These are phyloP conservation scores for Paracoccidioides lutzii DNA, from an alignment of 2,329 filamentous ascomycete species.

Conservation along the genomic window DNA sequence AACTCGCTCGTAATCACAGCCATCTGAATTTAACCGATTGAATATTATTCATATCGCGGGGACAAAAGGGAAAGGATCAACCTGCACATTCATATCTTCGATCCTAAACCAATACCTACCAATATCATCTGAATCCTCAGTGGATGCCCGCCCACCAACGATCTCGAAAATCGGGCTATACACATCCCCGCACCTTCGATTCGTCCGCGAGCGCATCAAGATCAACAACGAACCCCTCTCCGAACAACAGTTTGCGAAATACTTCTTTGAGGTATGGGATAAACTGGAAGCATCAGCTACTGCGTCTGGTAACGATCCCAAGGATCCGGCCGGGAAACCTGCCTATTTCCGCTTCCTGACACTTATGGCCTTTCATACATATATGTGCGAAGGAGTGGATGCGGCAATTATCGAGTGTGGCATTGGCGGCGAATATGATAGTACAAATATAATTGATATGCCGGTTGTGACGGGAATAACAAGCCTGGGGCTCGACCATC, in stretches of 20 bases:
- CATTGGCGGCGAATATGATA: slow-evolving; percentile 86
- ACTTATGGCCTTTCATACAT: slow-evolving; percentile 74
- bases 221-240: slow-evolving; percentile 61
- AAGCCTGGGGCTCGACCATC: slow-evolving; percentile 75
- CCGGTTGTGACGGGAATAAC: slow-evolving; percentile 63
- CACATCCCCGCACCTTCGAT: slow-evolving; percentile 74
- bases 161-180: slow-evolving; percentile 58
- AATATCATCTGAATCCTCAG: slow-evolving; percentile 20
- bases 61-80: slow-evolving; percentile 89
- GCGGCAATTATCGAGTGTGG: slow-evolving; percentile 83
- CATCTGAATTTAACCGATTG: slow-evolving; percentile 46
- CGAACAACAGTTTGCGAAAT: slow-evolving; percentile 55
- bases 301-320: slow-evolving; percentile 39
- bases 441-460: slow-evolving; percentile 68
- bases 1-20: slow-evolving; percentile 28
- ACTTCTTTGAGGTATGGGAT: slow-evolving; percentile 81
- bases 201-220: slow-evolving; percentile 71
- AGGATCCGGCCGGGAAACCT: slow-evolving; percentile 53
- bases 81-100: slow-evolving; percentile 68
- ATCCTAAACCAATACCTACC: slow-evolving; percentile 55
- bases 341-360: slow-evolving; percentile 90
- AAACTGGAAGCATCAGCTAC: slow-evolving; percentile 43
- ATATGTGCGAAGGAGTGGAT: slow-evolving; percentile 60
- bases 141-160: slow-evolving; percentile 17
- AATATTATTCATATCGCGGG: slow-evolving; percentile 73